Base-by-base conservation (phyloP, 164 flowering plant species). In the Aristolochia californica region DNA sequence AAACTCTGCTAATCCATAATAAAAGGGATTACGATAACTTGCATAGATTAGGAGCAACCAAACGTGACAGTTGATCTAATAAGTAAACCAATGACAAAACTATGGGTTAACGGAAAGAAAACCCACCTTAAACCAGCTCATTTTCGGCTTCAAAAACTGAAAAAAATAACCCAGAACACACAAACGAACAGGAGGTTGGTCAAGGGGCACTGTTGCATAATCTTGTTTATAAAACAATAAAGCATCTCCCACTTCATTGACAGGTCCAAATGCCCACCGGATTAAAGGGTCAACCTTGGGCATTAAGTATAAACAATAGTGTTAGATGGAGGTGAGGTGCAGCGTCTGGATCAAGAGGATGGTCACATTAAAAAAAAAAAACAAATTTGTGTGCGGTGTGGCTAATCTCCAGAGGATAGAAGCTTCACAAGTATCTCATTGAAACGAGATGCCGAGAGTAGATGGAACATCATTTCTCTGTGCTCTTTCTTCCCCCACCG, bases 321-420 rank as follows among this genome's bases (percentile, higher is more conserved):
- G 55, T 40, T 60, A 60, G 63, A 60, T 60, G 63, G 56, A 18
- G 43, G 56, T 40, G 17, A 30, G 63, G 63, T 60, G 63, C 18
- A 23, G 48, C 17, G 63, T 60, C 63, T 25, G 8, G 44, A 28
- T 60, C 56, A 60, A 60, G 40, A 8, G 12, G 34, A 58, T 12
- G 60, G 13, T n/a, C 24, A 2, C 16, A 54, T 30, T 17, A 30
- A 54, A n/a, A n/a, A n/a, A n/a, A n/a, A n/a, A n/a, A n/a, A n/a
- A n/a, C n/a, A n/a, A n/a, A n/a, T n/a, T n/a, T n/a, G n/a, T n/a
- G n/a, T n/a, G n/a, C n/a, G n/a, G n/a, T n/a, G n/a, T n/a, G n/a
- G n/a, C n/a, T n/a, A n/a, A n/a, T n/a, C n/a, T n/a, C n/a, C n/a
- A n/a, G n/a, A n/a, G n/a, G n/a, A n/a, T n/a, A n/a, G n/a, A 58